Evolutionary conservation across 139 green algal genomes (phyloP).

Genomic region (Chlorokybus atmophyticus): DNA sequence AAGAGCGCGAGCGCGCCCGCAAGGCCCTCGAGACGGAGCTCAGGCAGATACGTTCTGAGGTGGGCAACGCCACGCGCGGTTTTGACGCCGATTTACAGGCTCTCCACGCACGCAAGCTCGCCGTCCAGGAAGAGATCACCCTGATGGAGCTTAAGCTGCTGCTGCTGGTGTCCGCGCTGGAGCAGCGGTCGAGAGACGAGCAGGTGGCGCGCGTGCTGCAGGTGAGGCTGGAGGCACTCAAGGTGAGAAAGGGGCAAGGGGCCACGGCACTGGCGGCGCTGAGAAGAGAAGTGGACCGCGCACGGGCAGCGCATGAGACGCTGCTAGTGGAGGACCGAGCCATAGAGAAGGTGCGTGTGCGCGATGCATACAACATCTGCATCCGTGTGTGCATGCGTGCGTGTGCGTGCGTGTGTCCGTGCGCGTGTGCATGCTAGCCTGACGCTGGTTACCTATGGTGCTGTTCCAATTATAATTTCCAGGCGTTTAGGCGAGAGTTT

Average conservation of each 20-base stretch:
- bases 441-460: too few relatives aligned
- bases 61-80: not conserved
- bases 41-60: not conserved
- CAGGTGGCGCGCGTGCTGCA: not conserved
- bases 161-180: not conserved
- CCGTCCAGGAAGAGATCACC: not conserved
- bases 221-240: not conserved
- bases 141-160: constrained; percentile 1
- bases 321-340: not conserved
- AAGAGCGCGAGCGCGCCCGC: not conserved
- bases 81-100: not conserved
- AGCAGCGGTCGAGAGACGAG: not conserved
- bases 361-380: too few relatives aligned
- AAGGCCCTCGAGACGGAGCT: constrained; percentile 11
- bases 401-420: too few relatives aligned
- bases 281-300: constrained; percentile 2
- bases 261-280: not conserved
- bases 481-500: constrained; percentile 2
- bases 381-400: too few relatives aligned
- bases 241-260: not conserved
- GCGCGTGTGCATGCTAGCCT: too few relatives aligned
- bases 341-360: constrained; percentile 1
- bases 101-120: not conserved
- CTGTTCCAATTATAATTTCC: too few relatives aligned
- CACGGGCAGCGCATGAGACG: not conserved